Conservation (phyloP, 345 rosid species). For the Geranium rotundifolium region DNA sequence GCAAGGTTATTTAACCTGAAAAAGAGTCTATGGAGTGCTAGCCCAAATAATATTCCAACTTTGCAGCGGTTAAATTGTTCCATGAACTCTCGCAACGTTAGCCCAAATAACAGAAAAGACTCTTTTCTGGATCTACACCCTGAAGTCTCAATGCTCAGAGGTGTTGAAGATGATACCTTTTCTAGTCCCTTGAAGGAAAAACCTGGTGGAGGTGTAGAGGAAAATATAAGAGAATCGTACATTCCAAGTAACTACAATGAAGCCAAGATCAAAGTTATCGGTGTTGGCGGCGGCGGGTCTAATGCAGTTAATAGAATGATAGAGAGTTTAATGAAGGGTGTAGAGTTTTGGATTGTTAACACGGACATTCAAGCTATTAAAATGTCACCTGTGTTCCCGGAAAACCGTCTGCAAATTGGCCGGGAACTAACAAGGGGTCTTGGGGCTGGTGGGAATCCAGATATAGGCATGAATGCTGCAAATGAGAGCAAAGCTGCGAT, state of each 20-base stretch:
- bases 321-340: slow-evolving; percentile 82
- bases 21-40: slow-evolving; percentile 20
- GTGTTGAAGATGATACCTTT: slow-evolving; percentile 37
- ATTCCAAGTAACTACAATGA: slow-evolving; percentile 42
- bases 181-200: slow-evolving; percentile 33
- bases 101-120: slow-evolving; percentile 49
- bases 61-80: slow-evolving; percentile 32
- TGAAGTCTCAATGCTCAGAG: slow-evolving; percentile 77
- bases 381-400: slow-evolving; percentile 75
- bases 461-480: slow-evolving; percentile 96
- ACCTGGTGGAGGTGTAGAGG: slow-evolving; percentile 16
- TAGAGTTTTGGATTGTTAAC: slow-evolving; percentile 95
- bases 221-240: slow-evolving; percentile 35
- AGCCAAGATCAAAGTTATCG: slow-evolving; percentile 92
- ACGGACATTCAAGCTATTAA: slow-evolving; percentile 88
- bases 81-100: slow-evolving; percentile 38
- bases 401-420: slow-evolving; percentile 82
- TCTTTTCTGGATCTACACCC: slow-evolving; percentile 79
- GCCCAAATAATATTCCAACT: slow-evolving; percentile 26
- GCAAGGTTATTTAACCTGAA: slow-evolving; percentile 28
- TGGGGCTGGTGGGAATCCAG: slow-evolving; percentile 98
- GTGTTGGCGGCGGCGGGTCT: slow-evolving; percentile 99
- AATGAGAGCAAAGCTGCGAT: slow-evolving; percentile 81
- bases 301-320: slow-evolving; percentile 98
- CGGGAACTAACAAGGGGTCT: slow-evolving; percentile 92